Evolutionary conservation across 2,329 filamentous ascomycete genomes (phyloP).

Genomic region (Parastagonospora nodorum): DNA sequence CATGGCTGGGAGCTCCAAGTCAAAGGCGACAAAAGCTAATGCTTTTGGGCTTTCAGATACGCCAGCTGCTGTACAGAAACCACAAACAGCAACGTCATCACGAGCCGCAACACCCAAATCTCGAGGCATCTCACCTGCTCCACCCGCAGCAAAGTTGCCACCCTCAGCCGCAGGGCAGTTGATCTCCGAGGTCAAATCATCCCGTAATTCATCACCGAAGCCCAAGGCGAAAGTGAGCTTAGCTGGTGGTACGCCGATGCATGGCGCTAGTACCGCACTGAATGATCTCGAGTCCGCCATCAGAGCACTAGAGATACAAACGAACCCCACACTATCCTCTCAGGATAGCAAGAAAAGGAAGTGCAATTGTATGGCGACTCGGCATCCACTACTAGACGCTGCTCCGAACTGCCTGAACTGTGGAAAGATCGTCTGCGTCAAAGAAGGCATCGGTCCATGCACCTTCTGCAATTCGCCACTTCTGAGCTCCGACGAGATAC

Average conservation of each 20-base stretch:
- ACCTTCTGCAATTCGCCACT: constrained; percentile 84
- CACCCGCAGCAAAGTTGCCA: constrained; percentile 58
- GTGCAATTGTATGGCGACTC: constrained; percentile 86
- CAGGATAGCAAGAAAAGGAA: constrained; percentile 64
- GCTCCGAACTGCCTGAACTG: constrained; percentile 92
- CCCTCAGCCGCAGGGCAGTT: constrained; percentile 76
- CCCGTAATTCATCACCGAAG: constrained; percentile 57
- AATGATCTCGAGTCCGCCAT: constrained; percentile 78
- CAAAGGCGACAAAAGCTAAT: constrained; percentile 50
- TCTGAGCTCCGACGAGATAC: constrained; percentile 73
- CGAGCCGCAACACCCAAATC: constrained; percentile 42
- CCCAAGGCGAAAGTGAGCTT: constrained; percentile 71
- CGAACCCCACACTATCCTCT: constrained; percentile 73
- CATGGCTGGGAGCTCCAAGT: constrained; percentile 56
- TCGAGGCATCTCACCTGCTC: constrained; percentile 49
- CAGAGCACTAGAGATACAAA: constrained; percentile 85
- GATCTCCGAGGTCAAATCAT: constrained; percentile 74
- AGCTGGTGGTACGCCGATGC: constrained; percentile 79
- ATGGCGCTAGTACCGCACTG: constrained; percentile 75
- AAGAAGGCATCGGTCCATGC: constrained; percentile 91
- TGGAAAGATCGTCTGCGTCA: constrained; percentile 93
- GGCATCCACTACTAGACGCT: constrained; percentile 86
- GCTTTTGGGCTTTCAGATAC: constrained; percentile 58
- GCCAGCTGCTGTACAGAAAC: constrained; percentile 51
- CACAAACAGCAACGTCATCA: constrained; percentile 31